Evolutionary conservation across 352 stramenopile species (phyloP), one percentile per base, ranked within the genome.

Genomic region (Phytophthora lateralis): DNA sequence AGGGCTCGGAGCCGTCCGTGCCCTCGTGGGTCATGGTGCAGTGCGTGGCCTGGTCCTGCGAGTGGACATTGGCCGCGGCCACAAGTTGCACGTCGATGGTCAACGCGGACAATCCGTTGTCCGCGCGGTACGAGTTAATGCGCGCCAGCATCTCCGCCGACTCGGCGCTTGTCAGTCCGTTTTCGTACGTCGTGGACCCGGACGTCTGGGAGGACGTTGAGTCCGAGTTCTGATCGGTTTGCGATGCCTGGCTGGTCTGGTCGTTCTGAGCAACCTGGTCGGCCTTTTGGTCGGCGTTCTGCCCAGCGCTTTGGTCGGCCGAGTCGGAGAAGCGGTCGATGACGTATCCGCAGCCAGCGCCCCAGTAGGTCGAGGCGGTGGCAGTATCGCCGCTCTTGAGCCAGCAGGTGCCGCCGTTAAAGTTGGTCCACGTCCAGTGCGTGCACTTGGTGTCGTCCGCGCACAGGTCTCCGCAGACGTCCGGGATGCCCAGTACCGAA

Each of bases 121-220:
- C 60, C 21, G 64, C 30, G 15, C 80, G 77, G 63, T 89, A 82
- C 20, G 53, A 53, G 47, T 89, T 89, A 20, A 89, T 78, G 9
- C 47, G 55, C 20, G 60, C 53, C 41, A 89, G 66, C 80, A 89
- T 89, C 8, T 65, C 43, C 18, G 68, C 27, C 9, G 52, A 67
- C 46, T 83, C 75, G 12, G 55, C 47, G 50, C 45, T 66, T 24
- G 63, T 70, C 1, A 83, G 51, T 10, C 72, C 75, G 48, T 83
- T 78, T 49, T 76, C 65, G 38, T 54, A 73, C 26, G 60, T 52
- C 15, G 48, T 60, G 1, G 60, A 57, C 21, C 46, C 60, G 42
- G 53, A 69, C 11, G 53, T 42, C 20, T 60, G 44, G 4, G 47
- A 58, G 5, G 47, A 53, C 3, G n/a, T n/a, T 20, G 38, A 44